phyloP scores from a whole-genome alignment of 2,329 filamentous ascomycete species.

The Colletotrichum lupini region DNA sequence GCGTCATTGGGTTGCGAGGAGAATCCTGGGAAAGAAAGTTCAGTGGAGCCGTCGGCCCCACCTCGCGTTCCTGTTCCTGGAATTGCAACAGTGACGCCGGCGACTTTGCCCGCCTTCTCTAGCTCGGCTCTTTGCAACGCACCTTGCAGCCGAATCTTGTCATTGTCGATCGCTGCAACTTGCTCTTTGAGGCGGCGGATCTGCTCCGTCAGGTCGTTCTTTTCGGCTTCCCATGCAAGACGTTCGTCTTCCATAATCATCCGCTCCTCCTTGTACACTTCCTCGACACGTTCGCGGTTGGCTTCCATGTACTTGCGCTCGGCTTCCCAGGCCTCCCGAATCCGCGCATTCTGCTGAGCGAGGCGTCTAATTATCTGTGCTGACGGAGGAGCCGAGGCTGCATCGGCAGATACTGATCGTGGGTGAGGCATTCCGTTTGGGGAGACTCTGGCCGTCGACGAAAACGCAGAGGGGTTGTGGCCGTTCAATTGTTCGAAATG shows the following conservation, averaged over 20 bases:
- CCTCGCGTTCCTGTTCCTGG: conserved; percentile 26
- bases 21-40: conserved; percentile 36
- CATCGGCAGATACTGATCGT: conserved; percentile 43
- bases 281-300: conserved; percentile 63
- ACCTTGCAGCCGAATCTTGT: conserved; percentile 43
- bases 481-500: conserved; percentile 5
- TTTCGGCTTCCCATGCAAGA: conserved; percentile 58
- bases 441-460: conserved; percentile 39
- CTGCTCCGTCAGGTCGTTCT: conserved; percentile 51
- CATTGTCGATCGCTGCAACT: conserved; percentile 48
- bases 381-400: conserved; percentile 39
- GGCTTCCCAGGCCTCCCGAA: conserved; percentile 63
- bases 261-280: conserved; percentile 66
- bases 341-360: conserved; percentile 54
- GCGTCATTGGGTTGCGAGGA: conserved; percentile 40
- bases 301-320: conserved; percentile 66
- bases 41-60: conserved; percentile 34
- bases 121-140: conserved; percentile 33
- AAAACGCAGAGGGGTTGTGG: conserved; percentile 16
- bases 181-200: conserved; percentile 54
- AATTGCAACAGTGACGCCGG: conserved; percentile 33
- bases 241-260: conserved; percentile 64
- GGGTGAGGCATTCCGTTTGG: conserved; percentile 43
- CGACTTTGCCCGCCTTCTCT: conserved; percentile 36
- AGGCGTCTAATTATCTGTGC: conserved; percentile 53